phyloP scores from a whole-genome alignment of 805 yeast genomes.

The Candida quercuum region DNA sequence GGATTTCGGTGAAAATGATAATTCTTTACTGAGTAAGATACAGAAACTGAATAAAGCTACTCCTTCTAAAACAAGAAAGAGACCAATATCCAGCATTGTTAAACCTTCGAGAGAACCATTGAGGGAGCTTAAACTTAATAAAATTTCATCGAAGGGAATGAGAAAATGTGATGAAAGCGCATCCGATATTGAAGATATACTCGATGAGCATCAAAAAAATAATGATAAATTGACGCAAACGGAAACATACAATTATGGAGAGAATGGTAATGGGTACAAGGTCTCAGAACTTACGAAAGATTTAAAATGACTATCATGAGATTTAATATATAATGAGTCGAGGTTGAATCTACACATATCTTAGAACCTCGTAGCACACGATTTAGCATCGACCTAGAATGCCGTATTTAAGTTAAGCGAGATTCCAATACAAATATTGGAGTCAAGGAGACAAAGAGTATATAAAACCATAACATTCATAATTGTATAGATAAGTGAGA shows the following conservation, averaged over 20 bases:
- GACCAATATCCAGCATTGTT: not conserved
- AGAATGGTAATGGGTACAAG: conserved; percentile 1
- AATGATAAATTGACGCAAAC: conserved; percentile 11
- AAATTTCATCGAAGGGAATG: too few species aligned
- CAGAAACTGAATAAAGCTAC: not conserved
- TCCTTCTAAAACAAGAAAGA: not conserved
- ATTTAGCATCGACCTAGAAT: not conserved
- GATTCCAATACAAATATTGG: too few species aligned
- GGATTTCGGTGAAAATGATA: conserved; percentile 3
- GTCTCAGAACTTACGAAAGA: conserved; percentile 6
- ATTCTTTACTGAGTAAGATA: not conserved
- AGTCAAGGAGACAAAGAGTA: too few species aligned
- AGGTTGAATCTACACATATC: not conserved
- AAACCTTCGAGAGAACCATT: too few species aligned
- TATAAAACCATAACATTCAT: too few species aligned
- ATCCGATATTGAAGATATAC: conserved; percentile 9
- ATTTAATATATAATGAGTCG: too few species aligned
- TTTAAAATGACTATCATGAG: not conserved
- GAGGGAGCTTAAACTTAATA: too few species aligned
- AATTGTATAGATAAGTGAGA: too few species aligned
- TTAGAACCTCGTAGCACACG: not conserved
- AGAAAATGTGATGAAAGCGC: too few species aligned
- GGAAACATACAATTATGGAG: conserved; percentile 15
- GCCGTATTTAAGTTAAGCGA: not conserved
- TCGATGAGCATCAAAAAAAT: not conserved